Evolutionary conservation across 495 filamentous ascomycete species (phyloP), one percentile per base, ranked within the genome.

Genomic region (Penicillium cinerascens): DNA sequence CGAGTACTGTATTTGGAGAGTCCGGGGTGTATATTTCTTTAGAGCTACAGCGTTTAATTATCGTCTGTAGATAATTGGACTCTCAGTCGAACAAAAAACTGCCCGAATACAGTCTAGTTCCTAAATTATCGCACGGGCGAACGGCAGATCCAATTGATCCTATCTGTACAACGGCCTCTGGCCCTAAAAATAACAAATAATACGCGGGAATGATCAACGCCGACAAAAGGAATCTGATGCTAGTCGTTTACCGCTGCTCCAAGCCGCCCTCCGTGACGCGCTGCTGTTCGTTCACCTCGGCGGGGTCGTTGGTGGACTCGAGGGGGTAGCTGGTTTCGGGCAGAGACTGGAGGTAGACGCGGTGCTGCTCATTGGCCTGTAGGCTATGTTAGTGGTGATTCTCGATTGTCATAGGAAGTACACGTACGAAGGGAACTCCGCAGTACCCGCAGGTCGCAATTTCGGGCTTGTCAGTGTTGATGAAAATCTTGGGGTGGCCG

Each of bases 381-480:
- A 39, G 0, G 39, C 8, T 23, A 6, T 22, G n/a, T 44, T 22
- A 20, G 18, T 5, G 43, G n/a, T 22, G 25, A 35, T 18, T 16
- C n/a, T 16, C 9, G 18, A 29, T 22, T 38, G 33, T 4, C 21
- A 9, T 17, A 25, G 23, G 27, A 29, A 43, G 23, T 23, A 7
- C 17, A 83, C 92, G 66, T 78, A 97, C 93, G 66, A 86, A 98
- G 58, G 95, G 93, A 59, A 92, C 64, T n/a, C 93, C 93, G 67
- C 93, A 98, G 75, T 98, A 98, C 52, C 78, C 84, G 77, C 93
- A 98, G 64, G 78, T 78, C 64, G 79, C 82, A 65, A 98, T 96
- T 76, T 96, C 83, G 51, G 93, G 87, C 80, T 97, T 97, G 75
- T 98, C 93, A 58, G 88, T 85, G 72, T 98, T 98, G 80, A 98